These are phyloP conservation scores for Lodderomyces pseudojiufengensis DNA, from an alignment of 1,139 yeast genomes.

Conservation along the genomic window DNA sequence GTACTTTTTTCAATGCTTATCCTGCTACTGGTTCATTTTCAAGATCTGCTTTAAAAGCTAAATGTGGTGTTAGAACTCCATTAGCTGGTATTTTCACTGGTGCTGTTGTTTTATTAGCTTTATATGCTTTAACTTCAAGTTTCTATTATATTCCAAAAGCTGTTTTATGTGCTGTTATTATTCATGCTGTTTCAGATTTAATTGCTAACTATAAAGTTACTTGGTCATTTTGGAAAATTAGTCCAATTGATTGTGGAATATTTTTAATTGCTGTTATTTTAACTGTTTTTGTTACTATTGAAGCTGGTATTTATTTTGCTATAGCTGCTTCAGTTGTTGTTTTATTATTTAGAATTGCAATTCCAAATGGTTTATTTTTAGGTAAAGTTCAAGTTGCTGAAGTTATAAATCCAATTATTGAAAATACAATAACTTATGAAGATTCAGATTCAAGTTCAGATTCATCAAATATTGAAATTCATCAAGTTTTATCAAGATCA, in stretches of 20 bases:
- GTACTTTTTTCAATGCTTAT: conserved; percentile 88
- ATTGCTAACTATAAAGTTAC: conserved; percentile 71
- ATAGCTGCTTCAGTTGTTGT: conserved; percentile 79
- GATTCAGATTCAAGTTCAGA: conserved; percentile 10
- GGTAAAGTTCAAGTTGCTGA: conserved; percentile 74
- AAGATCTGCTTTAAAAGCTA: conserved; percentile 89
- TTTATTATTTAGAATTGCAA: conserved; percentile 69
- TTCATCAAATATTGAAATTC: conserved; percentile 37
- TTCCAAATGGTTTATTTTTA: conserved; percentile 77
- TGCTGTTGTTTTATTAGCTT: conserved; percentile 78
- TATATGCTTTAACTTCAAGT: conserved; percentile 77
- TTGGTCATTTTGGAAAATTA: conserved; percentile 68
- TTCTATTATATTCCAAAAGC: conserved; percentile 92
- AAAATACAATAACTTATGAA: conserved; percentile 3
- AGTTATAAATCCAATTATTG: conserved; percentile 55
- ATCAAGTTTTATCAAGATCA: conserved; percentile 36
- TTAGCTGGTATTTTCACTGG: conserved; percentile 92
- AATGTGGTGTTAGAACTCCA: conserved; percentile 95
- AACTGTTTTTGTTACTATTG: conserved; percentile 79
- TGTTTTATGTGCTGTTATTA: conserved; percentile 78
- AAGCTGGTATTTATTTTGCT: conserved; percentile 87
- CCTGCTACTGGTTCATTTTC: conserved; percentile 97
- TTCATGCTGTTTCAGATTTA: conserved; percentile 92
- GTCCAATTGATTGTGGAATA: conserved; percentile 74
- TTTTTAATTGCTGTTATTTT: conserved; percentile 75